A percentile compares a stretch with the other conserved stretches of the same genome.
Evolutionary conservation across 345 rosid species (phyloP).

Genomic region (Ceriops decandra): DNA sequence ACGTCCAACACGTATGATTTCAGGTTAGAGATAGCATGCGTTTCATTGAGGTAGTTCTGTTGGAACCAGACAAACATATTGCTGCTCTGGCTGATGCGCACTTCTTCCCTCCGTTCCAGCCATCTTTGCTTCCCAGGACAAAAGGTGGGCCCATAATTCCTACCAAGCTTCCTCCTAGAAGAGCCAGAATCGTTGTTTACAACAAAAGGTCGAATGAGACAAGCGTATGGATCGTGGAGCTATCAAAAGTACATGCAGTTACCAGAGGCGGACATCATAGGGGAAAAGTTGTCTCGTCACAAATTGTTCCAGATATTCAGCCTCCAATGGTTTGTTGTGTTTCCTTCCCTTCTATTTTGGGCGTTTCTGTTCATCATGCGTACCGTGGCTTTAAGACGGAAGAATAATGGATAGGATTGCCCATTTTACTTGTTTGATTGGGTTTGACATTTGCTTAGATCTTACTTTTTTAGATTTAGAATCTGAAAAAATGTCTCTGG

Average conservation of each 20-base stretch:
- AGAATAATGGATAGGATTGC: not conserved
- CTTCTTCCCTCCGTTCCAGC: conserved; percentile 93
- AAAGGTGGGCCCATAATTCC: conserved; percentile 85
- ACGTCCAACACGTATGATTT: conserved; percentile 18
- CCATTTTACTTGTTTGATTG: not conserved
- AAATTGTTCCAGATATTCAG: conserved; percentile 77
- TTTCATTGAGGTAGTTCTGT: conserved; percentile 75
- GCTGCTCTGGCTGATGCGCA: conserved; percentile 91
- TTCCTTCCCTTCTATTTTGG: not conserved
- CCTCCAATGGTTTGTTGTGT: conserved; percentile 73
- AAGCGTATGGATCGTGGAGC: conserved; percentile 73
- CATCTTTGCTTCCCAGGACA: conserved; percentile 74
- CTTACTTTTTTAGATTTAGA: not conserved
- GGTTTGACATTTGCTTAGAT: not conserved
- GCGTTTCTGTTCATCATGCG: not conserved
- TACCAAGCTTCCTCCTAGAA: conserved; percentile 80
- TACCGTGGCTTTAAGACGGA: not conserved
- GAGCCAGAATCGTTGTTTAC: conserved; percentile 79
- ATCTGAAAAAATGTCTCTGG: not conserved
- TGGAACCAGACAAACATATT: conserved; percentile 76
- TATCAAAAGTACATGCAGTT: conserved; percentile 88
- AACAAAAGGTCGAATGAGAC: conserved; percentile 81
- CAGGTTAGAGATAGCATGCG: conserved; percentile 95
- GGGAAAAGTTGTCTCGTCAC: conserved; percentile 78
- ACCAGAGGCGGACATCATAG: conserved; percentile 94